Conservation (phyloP, 805 yeast genomes). For the Teunomyces tritomae region DNA sequence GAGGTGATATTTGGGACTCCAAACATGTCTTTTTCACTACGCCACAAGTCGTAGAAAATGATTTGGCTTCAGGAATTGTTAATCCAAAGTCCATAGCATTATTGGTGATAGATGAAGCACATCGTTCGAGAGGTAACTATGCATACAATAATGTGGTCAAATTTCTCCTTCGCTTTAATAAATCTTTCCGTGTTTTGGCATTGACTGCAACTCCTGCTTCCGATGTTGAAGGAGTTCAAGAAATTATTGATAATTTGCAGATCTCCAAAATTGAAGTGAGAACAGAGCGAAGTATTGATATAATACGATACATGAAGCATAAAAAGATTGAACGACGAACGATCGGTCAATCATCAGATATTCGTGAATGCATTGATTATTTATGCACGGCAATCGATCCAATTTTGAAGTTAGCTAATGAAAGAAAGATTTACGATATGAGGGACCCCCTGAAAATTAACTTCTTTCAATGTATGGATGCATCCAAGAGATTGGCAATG, state of each 20-base stretch:
- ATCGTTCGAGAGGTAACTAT: slow-evolving; percentile 85
- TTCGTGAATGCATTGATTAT: slow-evolving; percentile 52
- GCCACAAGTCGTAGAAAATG: slow-evolving; percentile 95
- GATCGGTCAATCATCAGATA: slow-evolving; percentile 53
- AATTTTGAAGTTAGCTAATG: slow-evolving; percentile 59
- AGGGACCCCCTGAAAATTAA: slow-evolving; percentile 68
- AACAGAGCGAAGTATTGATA: slow-evolving; percentile 81
- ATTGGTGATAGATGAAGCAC: slow-evolving; percentile 93
- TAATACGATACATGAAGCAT: slow-evolving; percentile 70
- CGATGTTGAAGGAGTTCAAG: slow-evolving; percentile 83
- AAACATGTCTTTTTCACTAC: slow-evolving; percentile 88
- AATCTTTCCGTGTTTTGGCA: slow-evolving; percentile 72
- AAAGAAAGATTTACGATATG: slow-evolving; percentile 58
- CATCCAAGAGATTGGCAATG: slow-evolving; percentile 53
- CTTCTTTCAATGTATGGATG: slow-evolving; percentile 68
- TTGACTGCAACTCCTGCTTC: slow-evolving; percentile 96
- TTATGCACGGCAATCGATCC: slow-evolving; percentile 69
- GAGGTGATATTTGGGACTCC: slow-evolving; percentile 74
- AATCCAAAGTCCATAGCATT: slow-evolving; percentile 75
- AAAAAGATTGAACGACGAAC: slow-evolving; percentile 60
- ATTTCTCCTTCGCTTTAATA: slow-evolving; percentile 53
- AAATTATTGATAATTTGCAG: slow-evolving; percentile 66
- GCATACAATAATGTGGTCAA: slow-evolving; percentile 84
- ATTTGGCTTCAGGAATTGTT: slow-evolving; percentile 67
- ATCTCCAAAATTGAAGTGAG: slow-evolving; percentile 82